These are phyloP conservation scores for Cardamine chenopodiifolia DNA, from an alignment of 345 rosid genomes.

Conservation along the genomic window DNA sequence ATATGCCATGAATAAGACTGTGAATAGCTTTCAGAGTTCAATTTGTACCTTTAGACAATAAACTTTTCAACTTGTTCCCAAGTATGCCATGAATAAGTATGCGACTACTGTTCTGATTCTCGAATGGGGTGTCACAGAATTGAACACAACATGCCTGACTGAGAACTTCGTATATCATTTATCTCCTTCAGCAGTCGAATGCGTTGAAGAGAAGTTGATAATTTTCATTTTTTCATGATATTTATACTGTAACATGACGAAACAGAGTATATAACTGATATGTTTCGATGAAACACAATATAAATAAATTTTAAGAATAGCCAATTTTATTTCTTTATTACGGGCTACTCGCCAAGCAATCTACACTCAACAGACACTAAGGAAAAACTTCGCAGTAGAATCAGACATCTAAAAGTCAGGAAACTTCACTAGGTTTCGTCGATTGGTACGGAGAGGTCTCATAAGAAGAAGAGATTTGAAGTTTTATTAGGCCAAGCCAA, in stretches of 20 bases:
- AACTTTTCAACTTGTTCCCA: not conserved
- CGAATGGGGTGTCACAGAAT: not conserved
- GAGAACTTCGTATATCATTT: not conserved
- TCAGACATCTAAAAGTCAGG: constrained; percentile 19
- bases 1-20: constrained; percentile 26
- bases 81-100: constrained; percentile 23
- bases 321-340: constrained; percentile 33
- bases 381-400: not conserved
- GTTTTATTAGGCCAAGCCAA: constrained; percentile 68
- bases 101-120: not conserved
- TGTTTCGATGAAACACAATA: not conserved
- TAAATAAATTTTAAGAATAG: not conserved
- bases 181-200: not conserved
- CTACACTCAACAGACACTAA: constrained; percentile 38
- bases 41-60: not conserved
- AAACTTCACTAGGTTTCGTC: constrained; percentile 9
- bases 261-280: constrained; percentile 11
- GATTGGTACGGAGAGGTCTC: constrained; percentile 7
- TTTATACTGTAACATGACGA: not conserved
- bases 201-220: not conserved
- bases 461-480: constrained; percentile 1
- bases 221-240: not conserved
- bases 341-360: constrained; percentile 27
- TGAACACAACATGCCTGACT: not conserved
- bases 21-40: constrained; percentile 11